These are phyloP conservation scores for Cyclospora cayetanensis DNA, from an alignment of 169 alveolate genomes.

Conservation along the genomic window DNA sequence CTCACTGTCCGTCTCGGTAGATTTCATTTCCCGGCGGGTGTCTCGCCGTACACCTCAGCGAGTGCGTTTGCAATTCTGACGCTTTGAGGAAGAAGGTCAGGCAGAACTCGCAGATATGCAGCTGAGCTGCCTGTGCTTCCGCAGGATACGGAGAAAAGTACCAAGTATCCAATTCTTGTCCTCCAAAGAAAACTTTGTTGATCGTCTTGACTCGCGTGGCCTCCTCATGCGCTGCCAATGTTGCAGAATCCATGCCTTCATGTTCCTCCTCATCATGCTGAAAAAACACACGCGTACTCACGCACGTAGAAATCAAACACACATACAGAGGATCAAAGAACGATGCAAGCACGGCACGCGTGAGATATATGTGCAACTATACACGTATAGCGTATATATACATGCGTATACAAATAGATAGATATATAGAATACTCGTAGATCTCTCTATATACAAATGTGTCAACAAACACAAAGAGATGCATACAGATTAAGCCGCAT, in stretches of 20 bases:
- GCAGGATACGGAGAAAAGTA: slow-evolving; percentile 98
- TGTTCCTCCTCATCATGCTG: slow-evolving; percentile 72
- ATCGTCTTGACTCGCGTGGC: slow-evolving; percentile 96
- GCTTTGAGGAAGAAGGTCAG: slow-evolving; percentile 86
- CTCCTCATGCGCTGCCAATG: slow-evolving; percentile 94
- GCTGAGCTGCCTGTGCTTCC: slow-evolving; percentile 91
- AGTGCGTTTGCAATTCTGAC: slow-evolving; percentile 90
- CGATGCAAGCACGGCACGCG: background rate
- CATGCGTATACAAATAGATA: background rate
- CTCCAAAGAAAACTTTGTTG: slow-evolving; percentile 92
- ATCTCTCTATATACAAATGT: background rate
- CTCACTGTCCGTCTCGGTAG: slow-evolving; percentile 78
- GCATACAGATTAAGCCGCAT: too few relatives aligned
- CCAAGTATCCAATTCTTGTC: slow-evolving; percentile 95
- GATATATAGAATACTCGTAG: background rate
- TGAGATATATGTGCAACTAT: background rate
- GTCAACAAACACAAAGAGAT: too few relatives aligned
- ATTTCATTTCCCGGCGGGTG: slow-evolving; percentile 99
- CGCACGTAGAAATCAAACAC: too few relatives aligned
- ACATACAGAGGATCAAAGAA: background rate
- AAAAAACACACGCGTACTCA: background rate
- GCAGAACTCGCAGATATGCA: slow-evolving; percentile 97
- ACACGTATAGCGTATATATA: background rate
- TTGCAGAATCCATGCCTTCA: slow-evolving; percentile 77
- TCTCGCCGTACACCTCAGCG: slow-evolving; percentile 85